A percentile compares a stretch with the other conserved stretches of the same genome.
Evolutionary conservation across 2,329 filamentous ascomycete genomes (phyloP).

Genomic region (Alternaria viburni): DNA sequence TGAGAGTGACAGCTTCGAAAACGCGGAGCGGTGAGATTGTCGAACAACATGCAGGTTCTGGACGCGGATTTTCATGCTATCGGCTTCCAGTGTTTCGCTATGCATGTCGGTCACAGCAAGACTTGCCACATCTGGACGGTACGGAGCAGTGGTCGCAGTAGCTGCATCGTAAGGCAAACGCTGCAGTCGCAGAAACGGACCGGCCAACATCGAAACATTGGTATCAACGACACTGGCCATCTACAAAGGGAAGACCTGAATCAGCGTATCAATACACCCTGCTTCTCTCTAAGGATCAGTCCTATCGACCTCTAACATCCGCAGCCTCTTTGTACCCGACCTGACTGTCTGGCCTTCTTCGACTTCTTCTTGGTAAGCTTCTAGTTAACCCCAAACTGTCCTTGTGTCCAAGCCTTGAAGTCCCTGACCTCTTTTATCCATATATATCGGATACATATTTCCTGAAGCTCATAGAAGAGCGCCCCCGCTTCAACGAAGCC

Average conservation of each 20-base stretch:
- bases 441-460: conserved; percentile 49
- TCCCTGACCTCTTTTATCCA: conserved; percentile 51
- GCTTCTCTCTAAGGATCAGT: neutral
- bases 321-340: neutral
- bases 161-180: conserved; percentile 1
- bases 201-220: neutral
- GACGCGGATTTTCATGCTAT: neutral
- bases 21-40: neutral
- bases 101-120: neutral
- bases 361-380: conserved; percentile 12
- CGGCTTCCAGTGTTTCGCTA: conserved; percentile 1
- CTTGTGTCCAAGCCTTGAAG: conserved; percentile 39
- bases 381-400: conserved; percentile 3
- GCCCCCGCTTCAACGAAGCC: conserved; percentile 35
- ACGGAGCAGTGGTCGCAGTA: neutral
- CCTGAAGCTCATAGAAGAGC: conserved; percentile 50
- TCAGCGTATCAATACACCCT: neutral
- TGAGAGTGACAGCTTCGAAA: neutral
- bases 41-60: neutral
- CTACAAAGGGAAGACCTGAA: neutral
- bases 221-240: neutral
- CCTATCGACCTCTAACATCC: neutral
- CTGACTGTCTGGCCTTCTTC: neutral
- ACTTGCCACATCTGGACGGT: neutral
- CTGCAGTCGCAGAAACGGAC: neutral